Conservation (phyloP, 176 grass and related monocot species). For the Zoysia japonica region DNA sequence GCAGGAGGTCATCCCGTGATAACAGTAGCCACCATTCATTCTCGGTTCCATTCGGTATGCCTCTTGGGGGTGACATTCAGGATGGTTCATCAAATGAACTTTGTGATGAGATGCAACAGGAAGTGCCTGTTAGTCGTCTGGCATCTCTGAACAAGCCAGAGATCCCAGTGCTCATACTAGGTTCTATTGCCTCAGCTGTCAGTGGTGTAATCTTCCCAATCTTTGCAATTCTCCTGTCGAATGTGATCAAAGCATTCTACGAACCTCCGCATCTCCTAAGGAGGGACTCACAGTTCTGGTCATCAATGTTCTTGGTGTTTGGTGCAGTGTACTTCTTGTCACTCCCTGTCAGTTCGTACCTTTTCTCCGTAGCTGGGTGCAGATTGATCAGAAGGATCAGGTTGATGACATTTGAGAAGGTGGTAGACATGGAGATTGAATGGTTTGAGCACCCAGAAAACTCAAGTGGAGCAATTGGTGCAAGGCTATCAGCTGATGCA, state of each 20-base stretch:
- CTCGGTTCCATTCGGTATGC: conserved; percentile 61
- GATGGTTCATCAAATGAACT: conserved; percentile 50
- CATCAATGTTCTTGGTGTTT: conserved; percentile 87
- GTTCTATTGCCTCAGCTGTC: conserved; percentile 68
- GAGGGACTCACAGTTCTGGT: conserved; percentile 83
- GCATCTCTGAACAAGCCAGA: conserved; percentile 86
- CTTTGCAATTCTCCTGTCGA: conserved; percentile 72
- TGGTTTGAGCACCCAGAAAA: conserved; percentile 90
- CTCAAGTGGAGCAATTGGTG: conserved; percentile 84
- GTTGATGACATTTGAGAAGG: conserved; percentile 92
- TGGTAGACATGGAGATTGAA: conserved; percentile 83
- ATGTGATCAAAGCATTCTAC: conserved; percentile 85
- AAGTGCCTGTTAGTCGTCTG: conserved; percentile 73
- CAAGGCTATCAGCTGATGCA: conserved; percentile 80
- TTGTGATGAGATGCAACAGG: conserved; percentile 46
- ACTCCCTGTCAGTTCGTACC: conserved; percentile 73
- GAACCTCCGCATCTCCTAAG: conserved; percentile 66
- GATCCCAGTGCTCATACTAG: conserved; percentile 68
- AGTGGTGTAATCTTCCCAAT: conserved; percentile 82
- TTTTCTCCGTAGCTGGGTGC: conserved; percentile 79
- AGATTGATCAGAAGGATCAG: conserved; percentile 85
- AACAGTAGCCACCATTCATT: conserved; percentile 79
- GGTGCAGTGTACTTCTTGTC: conserved; percentile 71
- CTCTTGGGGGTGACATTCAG: conserved; percentile 58
- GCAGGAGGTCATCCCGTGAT: conserved; percentile 58